Base-by-base conservation (phyloP, 495 filamentous ascomycete species). In the Hypoxylon cercidicola region DNA sequence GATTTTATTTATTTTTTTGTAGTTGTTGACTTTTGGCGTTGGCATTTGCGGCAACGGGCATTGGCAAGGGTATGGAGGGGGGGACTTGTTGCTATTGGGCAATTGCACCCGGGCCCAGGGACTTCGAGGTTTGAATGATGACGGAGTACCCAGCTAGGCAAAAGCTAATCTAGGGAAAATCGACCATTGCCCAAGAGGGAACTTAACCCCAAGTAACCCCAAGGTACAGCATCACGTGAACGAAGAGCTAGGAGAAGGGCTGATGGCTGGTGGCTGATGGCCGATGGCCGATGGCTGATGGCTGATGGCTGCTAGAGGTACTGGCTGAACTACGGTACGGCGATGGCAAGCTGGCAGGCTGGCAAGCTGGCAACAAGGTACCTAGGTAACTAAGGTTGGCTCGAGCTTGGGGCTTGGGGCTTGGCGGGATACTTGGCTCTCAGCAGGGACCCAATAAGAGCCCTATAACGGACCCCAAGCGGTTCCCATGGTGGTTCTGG, bases 401-500 rank as follows among this genome's bases (percentile, higher is more conserved):
- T 19, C 9, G 21, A 23, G 43, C 43, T 45, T 45, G 15, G 3
- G 58, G 54, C 30, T 51, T 16, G 46, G 18, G 51, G 51, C 56
- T n/a, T n/a, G 61, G 55, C 61, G 41, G 40, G 13, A 50, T 34
- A 49, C 50, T 60, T 49, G 43, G 52, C 37, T 15, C 57, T 45
- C 53, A 47, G 53, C 53, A 58, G 54, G 62, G 54, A 46, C 40
- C 57, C 55, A 53, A 53, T 54, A 4, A 32, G 28, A 16, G 2
- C 35, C n/a, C n/a, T n/a, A n/a, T 5, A 41, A 25, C n/a, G n/a
- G 28, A 53, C 40, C 34, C 49, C 25, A 48, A 59, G 44, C 47
- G 47, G 57, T 16, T 28, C 65, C 65, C 63, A 60, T 63, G 12
- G 60, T 68, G 65, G 48, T 55, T 63, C 55, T 56, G 55, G 65